These are phyloP conservation scores for Rhododendron mucronatum DNA, from an alignment of 148 eudicot species.

Conservation along the genomic window DNA sequence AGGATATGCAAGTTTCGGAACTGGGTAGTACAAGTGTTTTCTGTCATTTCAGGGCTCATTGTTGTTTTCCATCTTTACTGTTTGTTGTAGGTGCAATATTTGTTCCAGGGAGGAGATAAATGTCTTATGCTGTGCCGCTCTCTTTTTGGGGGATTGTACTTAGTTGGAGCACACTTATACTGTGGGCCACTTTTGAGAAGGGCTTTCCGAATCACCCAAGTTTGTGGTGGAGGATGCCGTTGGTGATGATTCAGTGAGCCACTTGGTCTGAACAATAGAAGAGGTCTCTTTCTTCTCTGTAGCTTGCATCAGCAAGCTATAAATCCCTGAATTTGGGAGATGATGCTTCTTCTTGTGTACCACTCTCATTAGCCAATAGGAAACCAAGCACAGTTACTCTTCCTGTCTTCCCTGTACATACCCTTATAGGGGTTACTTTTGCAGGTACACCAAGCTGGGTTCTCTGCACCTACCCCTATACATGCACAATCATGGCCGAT, in stretches of 20 bases:
- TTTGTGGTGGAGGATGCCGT: conserved; percentile 10
- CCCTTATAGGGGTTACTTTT: conserved; percentile 38
- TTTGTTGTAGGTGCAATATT: conserved; percentile 97
- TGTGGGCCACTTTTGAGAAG: conserved; percentile 65
- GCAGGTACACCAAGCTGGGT: conserved; percentile 79
- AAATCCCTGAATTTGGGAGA: conserved; percentile 49
- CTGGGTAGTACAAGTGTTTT: conserved; percentile 24
- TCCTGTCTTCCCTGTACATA: conserved; percentile 4
- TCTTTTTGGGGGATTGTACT: conserved; percentile 55
- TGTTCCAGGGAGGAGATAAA: conserved; percentile 97
- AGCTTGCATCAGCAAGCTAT: conserved; percentile 73
- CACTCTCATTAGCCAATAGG: conserved; percentile 29
- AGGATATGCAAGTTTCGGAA: conserved; percentile 22
- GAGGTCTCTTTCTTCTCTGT: conserved; percentile 62
- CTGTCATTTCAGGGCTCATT: conserved; percentile 47
- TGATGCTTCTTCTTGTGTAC: conserved; percentile 65
- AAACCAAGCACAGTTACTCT: conserved; percentile 15
- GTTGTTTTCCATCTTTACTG: conserved; percentile 44
- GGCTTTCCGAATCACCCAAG: conserved; percentile 75
- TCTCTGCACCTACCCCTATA: conserved; percentile 76
- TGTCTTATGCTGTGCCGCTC: conserved; percentile 94
- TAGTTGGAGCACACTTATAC: conserved; percentile 51
- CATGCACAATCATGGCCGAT: conserved; percentile 93
- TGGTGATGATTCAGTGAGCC: conserved; percentile 62
- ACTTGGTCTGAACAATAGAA: conserved; percentile 44